Percentiles rank a stretch among this genome's conserved stretches.
These are phyloP conservation scores for Microthyrium microscopicum DNA, from an alignment of 2,329 filamentous ascomycete species.

Conservation along the genomic window DNA sequence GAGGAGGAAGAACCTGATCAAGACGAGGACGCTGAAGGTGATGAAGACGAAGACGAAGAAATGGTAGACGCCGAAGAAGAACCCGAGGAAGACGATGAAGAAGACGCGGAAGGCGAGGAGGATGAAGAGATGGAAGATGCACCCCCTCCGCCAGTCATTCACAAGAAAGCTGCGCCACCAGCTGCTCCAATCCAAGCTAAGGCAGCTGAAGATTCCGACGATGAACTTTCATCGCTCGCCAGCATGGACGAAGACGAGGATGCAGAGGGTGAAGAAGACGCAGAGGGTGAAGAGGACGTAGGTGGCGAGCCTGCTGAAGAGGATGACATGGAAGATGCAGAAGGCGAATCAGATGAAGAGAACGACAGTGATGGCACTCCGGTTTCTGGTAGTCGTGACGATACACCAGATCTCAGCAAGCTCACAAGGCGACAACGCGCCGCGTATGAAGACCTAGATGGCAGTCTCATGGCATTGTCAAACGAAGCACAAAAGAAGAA, in stretches of 20 bases:
- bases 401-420: slow-evolving; percentile 47
- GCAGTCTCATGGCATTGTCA: slow-evolving; percentile 32
- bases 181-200: slow-evolving; percentile 19
- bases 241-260: slow-evolving; percentile 25
- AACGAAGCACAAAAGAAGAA: slow-evolving; percentile 60
- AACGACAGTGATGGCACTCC: slow-evolving; percentile 38
- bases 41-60: slow-evolving; percentile 19
- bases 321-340: slow-evolving; percentile 10
- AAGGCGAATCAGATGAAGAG: slow-evolving; percentile 19
- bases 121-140: slow-evolving; percentile 17
- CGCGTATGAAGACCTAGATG: slow-evolving; percentile 34
- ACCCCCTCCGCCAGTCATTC: slow-evolving; percentile 10
- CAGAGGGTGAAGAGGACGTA: slow-evolving; percentile 19
- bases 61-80: slow-evolving; percentile 21
- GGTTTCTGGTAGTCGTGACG: slow-evolving; percentile 33
- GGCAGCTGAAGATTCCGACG: slow-evolving; percentile 30
- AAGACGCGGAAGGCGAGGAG: slow-evolving; percentile 23
- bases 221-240: slow-evolving; percentile 19
- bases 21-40: slow-evolving; percentile 13
- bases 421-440: slow-evolving; percentile 54
- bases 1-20: slow-evolving; percentile 15
- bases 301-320: slow-evolving; percentile 20
- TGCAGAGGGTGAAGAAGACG: slow-evolving; percentile 27
- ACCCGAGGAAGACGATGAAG: slow-evolving; percentile 24
- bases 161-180: slow-evolving; percentile 9